Evolutionary conservation across 345 rosid genomes (phyloP).

Genomic region (Ceriops tagal): DNA sequence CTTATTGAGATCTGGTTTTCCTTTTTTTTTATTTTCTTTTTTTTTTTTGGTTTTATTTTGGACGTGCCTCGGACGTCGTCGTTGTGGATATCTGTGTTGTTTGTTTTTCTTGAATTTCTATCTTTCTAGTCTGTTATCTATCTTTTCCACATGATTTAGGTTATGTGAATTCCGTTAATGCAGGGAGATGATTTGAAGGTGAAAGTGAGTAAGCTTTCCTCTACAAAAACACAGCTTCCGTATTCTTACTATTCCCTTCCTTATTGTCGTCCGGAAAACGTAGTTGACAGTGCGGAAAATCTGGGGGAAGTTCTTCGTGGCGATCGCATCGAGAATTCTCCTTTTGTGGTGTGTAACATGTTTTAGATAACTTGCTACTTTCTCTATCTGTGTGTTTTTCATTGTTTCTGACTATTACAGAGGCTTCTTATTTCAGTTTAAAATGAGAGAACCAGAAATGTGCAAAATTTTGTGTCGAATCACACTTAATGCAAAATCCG

Average conservation of each 20-base stretch:
- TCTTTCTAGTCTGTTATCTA: background rate
- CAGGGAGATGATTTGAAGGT: conserved; percentile 81
- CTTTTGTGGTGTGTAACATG: conserved; percentile 52
- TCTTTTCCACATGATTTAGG: background rate
- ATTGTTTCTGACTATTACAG: background rate
- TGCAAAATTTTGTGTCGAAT: conserved; percentile 55
- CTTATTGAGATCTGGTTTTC: background rate
- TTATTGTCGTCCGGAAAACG: conserved; percentile 53
- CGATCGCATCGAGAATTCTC: conserved; percentile 88
- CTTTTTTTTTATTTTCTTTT: background rate
- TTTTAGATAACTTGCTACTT: background rate
- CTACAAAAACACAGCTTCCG: conserved; percentile 93
- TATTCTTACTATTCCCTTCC: conserved; percentile 74
- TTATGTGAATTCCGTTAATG: conserved; percentile 14
- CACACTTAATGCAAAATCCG: conserved; percentile 47
- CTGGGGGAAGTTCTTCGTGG: conserved; percentile 95
- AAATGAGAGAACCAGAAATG: conserved; percentile 76
- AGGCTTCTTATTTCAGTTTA: conserved; percentile 48
- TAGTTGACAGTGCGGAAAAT: conserved; percentile 85
- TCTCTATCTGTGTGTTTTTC: background rate
- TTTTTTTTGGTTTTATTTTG: background rate
- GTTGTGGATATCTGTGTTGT: background rate
- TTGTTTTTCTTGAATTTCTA: background rate
- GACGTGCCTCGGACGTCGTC: too few species aligned
- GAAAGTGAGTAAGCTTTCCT: conserved; percentile 86